Conservation (phyloP, 2,329 filamentous ascomycete species). For the Penicillium concentricum region DNA sequence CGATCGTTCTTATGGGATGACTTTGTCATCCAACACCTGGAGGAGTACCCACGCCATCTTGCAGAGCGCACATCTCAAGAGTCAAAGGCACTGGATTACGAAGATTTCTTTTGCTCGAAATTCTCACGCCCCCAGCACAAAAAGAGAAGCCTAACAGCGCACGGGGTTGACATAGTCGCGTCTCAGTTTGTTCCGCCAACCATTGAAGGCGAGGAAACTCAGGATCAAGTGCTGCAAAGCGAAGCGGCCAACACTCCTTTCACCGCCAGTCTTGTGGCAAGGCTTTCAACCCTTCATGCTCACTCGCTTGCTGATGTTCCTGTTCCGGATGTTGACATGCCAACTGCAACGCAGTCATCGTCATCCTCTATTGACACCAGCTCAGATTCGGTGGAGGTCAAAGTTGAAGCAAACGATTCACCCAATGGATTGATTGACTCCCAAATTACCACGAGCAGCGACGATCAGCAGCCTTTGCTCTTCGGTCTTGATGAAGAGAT, state of each 20-base stretch:
- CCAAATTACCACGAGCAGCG: not conserved
- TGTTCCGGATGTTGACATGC: not conserved
- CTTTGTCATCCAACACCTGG: constrained; percentile 43
- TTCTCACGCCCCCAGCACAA: constrained; percentile 35
- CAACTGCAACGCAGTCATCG: not conserved
- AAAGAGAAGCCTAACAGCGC: constrained; percentile 37
- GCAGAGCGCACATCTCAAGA: constrained; percentile 24
- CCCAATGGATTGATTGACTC: not conserved
- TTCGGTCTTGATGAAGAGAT: not conserved
- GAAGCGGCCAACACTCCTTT: constrained; percentile 20
- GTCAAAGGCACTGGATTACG: constrained; percentile 34
- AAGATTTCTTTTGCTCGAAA: constrained; percentile 38
- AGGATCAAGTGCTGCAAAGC: not conserved
- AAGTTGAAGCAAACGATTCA: not conserved
- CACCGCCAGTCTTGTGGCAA: constrained; percentile 27
- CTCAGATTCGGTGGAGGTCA: not conserved
- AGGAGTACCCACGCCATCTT: constrained; percentile 39
- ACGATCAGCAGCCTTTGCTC: not conserved
- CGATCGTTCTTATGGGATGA: constrained; percentile 48
- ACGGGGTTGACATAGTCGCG: constrained; percentile 31
- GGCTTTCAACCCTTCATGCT: constrained; percentile 25
- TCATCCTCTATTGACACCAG: not conserved
- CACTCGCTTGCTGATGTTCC: constrained; percentile 18
- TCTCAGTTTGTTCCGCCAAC: constrained; percentile 20
- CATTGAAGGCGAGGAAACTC: not conserved